Conservation (phyloP, 768 basidiomycete species). For the Amanita exitialis region DNA sequence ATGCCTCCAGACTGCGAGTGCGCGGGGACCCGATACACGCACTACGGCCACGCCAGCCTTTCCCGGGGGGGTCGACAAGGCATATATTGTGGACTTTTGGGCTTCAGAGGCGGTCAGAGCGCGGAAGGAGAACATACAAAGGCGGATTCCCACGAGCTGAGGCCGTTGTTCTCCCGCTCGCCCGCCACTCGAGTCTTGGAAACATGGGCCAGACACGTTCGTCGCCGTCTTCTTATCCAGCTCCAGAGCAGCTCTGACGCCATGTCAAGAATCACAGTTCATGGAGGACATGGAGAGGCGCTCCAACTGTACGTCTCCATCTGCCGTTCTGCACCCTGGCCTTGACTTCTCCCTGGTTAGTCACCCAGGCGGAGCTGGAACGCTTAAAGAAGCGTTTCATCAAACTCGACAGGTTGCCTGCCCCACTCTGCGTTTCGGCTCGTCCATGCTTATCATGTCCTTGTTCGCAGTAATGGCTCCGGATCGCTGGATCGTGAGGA, state of each 20-base stretch:
- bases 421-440: not conserved
- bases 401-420: constrained; percentile 84
- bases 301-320: constrained; percentile 81
- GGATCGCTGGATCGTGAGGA: constrained; percentile 98
- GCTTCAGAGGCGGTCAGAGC: constrained; percentile 28
- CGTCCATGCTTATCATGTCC: not conserved
- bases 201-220: constrained; percentile 79
- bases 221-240: constrained; percentile 18
- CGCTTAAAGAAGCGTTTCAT: constrained; percentile 98
- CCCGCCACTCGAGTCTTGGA: not conserved
- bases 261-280: constrained; percentile 69
- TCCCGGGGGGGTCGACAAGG: constrained; percentile 79
- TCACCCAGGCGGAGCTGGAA: constrained; percentile 91
- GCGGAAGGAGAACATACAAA: not conserved
- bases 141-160: too few relatives aligned
- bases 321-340: too few relatives aligned
- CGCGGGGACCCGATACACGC: constrained; percentile 74
- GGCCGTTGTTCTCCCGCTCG: not conserved
- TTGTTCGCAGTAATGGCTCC: constrained; percentile 68
- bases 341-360: constrained; percentile 28
- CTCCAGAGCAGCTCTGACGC: constrained; percentile 3
- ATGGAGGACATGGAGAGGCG: constrained; percentile 97
- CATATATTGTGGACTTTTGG: constrained; percentile 74
- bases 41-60: constrained; percentile 79
- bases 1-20: constrained; percentile 45